Conservation (phyloP, 192 early-diverging fungal genomes). For the Backusella tuberculispora region DNA sequence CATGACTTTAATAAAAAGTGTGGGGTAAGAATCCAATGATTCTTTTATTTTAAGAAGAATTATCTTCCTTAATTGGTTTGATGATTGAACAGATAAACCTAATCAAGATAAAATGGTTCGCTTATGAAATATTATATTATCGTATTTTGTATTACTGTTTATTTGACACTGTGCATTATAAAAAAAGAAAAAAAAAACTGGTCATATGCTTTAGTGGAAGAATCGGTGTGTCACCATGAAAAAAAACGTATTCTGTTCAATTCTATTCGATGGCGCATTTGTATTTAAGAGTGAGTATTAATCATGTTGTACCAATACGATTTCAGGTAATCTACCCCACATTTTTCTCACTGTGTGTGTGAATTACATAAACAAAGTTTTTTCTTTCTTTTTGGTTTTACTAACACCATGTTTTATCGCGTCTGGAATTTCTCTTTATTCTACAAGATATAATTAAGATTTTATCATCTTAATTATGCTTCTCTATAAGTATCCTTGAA, state of each 20-base stretch:
- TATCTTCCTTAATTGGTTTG: neutral
- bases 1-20: neutral
- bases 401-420: neutral
- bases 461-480: neutral
- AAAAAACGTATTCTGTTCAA: no score
- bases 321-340: slow-evolving; percentile 11
- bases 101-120: neutral
- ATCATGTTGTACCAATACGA: neutral
- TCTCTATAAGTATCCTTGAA: neutral
- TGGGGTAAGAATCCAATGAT: neutral
- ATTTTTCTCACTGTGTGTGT: slow-evolving; percentile 11
- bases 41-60: slow-evolving; percentile 6
- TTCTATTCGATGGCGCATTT: no score
- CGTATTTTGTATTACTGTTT: neutral
- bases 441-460: neutral
- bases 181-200: neutral
- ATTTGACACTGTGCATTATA: slow-evolving; percentile 4
- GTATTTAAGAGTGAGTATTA: no score
- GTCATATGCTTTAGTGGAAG: neutral
- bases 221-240: neutral
- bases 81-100: slow-evolving; percentile 10
- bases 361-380: slow-evolving; percentile 16
- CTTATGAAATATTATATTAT: neutral
- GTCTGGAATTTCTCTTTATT: neutral
- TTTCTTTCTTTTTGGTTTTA: neutral